Base-by-base conservation (phyloP, 257 asterid genomes). In the Cinchona pubescens region DNA sequence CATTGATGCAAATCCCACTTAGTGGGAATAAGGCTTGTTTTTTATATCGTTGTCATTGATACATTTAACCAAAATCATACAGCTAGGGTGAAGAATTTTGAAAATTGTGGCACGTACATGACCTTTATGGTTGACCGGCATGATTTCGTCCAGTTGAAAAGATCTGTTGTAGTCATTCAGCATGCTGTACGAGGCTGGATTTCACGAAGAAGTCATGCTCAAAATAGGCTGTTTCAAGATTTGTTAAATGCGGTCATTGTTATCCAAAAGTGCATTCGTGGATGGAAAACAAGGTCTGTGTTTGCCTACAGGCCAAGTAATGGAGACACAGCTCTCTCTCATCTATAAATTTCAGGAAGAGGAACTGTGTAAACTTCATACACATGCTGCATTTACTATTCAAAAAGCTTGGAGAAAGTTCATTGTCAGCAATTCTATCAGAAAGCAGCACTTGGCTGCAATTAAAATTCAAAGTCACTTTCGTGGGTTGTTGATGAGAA, bases 401-500 rank as follows among this genome's bases (percentile, higher is more conserved):
- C 92, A 86, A 78, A 82, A 75, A 25, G 79, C 82, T 58, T 93
- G 95, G 94, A 85, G 83, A 77, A 75, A 81, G 64, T 88, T 83
- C 74, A 43, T 40, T 63, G 48, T 69, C 69, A 55, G 64, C 64
- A 86, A 78, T 78, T 71, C 80, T 74, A 72, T 80, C 67, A 83
- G 37, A 25, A 55, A 68, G 75, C 87, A 84, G 79, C 85, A 86
- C 78, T 67, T 29, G 53, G 97, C 98, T 72, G 97, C 95, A 55
- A 84, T 85, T 71, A 88, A 83, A 79, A 92, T 94, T 74, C 99
- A 92, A 86, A 86, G 96, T 49, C 79, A 83, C 76, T 83, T 71
- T 75, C 97, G 90, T 65, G 87, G 97, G 72, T 85, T 88, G 90
- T 68, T 79, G 76, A 79, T 78, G 83, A 85, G 88, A 82, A 83